Evolutionary conservation across 768 basidiomycete species (phyloP).

Genomic region (Lactifluus hygrophoroides): DNA sequence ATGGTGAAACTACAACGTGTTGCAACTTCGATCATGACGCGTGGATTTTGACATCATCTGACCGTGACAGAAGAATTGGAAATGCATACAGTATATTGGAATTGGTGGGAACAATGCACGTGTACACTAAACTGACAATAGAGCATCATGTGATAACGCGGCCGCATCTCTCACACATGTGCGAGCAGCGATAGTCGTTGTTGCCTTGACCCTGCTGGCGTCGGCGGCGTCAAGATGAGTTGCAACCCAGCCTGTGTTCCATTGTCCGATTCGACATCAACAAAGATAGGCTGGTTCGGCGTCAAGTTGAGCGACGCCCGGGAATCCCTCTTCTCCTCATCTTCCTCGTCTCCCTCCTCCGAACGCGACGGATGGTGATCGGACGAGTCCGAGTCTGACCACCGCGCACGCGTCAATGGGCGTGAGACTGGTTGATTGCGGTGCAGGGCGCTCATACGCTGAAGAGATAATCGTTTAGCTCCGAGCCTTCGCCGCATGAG

Average conservation of each 20-base stretch:
- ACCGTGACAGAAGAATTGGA: too few species aligned
- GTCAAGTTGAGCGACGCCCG: constrained; percentile 8
- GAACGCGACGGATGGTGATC: background rate
- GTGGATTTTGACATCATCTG: too few species aligned
- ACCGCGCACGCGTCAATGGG: background rate
- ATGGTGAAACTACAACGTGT: too few species aligned
- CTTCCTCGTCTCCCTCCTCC: too few species aligned
- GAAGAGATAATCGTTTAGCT: background rate
- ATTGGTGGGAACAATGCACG: background rate
- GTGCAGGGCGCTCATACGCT: background rate
- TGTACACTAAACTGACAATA: background rate
- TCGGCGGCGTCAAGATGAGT: constrained; percentile 17
- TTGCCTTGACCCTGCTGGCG: background rate
- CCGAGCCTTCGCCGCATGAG: constrained; percentile 7
- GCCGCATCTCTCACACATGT: too few species aligned
- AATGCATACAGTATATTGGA: background rate
- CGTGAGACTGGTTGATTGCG: background rate
- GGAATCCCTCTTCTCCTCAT: background rate
- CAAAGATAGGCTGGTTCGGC: constrained; percentile 16
- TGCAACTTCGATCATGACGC: too few species aligned
- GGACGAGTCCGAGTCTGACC: background rate
- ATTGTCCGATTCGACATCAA: constrained; percentile 9
- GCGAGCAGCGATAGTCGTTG: background rate
- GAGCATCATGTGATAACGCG: background rate
- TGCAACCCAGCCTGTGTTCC: constrained; percentile 9